Conservation (phyloP, 768 basidiomycete genomes). For the Rhodotorula diobovata region DNA sequence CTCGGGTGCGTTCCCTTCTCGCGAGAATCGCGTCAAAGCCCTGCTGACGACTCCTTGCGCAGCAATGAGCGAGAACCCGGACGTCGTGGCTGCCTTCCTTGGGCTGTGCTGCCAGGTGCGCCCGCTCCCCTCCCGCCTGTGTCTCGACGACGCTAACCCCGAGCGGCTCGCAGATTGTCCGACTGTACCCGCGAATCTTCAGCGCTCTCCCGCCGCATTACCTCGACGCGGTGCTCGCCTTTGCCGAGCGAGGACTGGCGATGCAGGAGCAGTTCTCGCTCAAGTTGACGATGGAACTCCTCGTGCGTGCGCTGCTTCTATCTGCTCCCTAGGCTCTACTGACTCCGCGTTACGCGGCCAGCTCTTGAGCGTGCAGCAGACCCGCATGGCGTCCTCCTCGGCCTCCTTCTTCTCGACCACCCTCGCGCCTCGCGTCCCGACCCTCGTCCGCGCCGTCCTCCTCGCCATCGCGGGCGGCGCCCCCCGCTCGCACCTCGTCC, state of each 20-base stretch:
- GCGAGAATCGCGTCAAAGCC: neutral
- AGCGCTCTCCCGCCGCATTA: conserved; percentile 41
- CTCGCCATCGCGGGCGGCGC: conserved; percentile 46
- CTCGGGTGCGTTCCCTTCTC: neutral
- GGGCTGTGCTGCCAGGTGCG: conserved; percentile 46
- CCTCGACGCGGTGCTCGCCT: conserved; percentile 45
- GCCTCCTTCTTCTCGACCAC: conserved; percentile 41
- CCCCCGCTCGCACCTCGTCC: conserved; percentile 49
- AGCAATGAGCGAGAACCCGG: conserved; percentile 47
- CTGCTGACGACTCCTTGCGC: neutral
- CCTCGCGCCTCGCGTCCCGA: conserved; percentile 41
- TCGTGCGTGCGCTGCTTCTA: conserved; percentile 41
- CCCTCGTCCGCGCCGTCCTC: conserved; percentile 46
- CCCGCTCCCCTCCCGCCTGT: neutral
- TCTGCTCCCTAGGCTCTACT: neutral
- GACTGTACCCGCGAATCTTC: conserved; percentile 45
- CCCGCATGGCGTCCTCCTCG: conserved; percentile 42
- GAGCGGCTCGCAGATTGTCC: conserved; percentile 2
- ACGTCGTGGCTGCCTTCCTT: conserved; percentile 49
- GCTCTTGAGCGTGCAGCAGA: conserved; percentile 27
- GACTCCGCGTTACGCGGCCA: neutral
- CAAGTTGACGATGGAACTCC: conserved; percentile 47
- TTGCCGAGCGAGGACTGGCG: conserved; percentile 46
- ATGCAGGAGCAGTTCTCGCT: conserved; percentile 50
- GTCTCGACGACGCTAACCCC: neutral